Percentiles rank a stretch among this genome's conserved stretches.
phyloP scores from a whole-genome alignment of 495 filamentous ascomycete species.

The Neurospora cerealis region DNA sequence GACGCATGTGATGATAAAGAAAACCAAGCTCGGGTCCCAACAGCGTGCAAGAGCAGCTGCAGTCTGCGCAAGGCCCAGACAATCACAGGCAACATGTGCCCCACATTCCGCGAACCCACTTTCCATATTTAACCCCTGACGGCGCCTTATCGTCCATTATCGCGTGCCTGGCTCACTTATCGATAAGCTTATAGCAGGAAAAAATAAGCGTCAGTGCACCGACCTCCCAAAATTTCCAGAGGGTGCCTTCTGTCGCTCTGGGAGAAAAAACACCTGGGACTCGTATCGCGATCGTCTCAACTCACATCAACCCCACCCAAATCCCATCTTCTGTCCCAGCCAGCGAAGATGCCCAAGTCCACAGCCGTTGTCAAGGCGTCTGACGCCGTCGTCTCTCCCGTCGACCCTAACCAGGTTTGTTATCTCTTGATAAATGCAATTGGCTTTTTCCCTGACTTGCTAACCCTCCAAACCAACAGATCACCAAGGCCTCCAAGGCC shows the following conservation, averaged over 20 bases:
- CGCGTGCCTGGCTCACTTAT: neutral
- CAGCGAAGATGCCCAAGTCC: constrained; percentile 19
- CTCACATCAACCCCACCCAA: constrained; percentile 4
- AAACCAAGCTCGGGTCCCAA: neutral
- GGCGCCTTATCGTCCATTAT: neutral
- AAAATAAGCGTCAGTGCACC: constrained; percentile 12
- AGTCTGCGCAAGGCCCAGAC: constrained; percentile 1
- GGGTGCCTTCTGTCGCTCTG: neutral
- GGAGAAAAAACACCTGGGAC: constrained; percentile 11
- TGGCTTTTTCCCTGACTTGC: neutral
- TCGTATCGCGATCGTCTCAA: neutral
- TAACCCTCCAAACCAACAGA: constrained; percentile 31
- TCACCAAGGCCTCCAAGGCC: constrained; percentile 68
- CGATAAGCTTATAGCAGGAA: neutral
- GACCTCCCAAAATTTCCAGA: constrained; percentile 18
- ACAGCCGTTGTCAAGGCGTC: constrained; percentile 15
- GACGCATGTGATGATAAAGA: neutral
- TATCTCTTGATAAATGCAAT: neutral
- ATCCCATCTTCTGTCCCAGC: constrained; percentile 6
- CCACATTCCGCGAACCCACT: neutral
- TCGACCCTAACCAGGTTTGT: constrained; percentile 37
- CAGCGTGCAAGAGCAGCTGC: constrained; percentile 9
- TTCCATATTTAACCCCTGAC: neutral
- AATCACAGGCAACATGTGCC: neutral
- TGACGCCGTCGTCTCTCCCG: constrained; percentile 25